Evolutionary conservation across 2,329 filamentous ascomycete genomes (phyloP).

Genomic region (Aspergillus aculeatinus): DNA sequence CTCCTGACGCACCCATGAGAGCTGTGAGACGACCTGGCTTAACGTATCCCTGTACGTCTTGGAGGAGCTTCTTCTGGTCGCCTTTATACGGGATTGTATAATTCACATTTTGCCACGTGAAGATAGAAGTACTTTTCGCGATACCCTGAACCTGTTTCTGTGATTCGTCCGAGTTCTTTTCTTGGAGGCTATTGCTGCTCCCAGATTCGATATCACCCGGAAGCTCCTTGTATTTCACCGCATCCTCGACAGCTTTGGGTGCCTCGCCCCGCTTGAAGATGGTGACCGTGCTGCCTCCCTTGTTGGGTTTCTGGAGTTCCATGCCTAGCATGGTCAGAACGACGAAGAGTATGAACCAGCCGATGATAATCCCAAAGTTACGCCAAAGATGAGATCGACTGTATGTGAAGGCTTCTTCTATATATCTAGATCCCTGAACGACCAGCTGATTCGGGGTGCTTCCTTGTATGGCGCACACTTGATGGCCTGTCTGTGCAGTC

Average conservation of each 20-base stretch:
- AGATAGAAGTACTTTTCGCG: slow-evolving; percentile 65
- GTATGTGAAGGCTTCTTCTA: slow-evolving; percentile 56
- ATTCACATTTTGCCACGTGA: slow-evolving; percentile 84
- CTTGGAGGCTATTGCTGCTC: slow-evolving; percentile 22
- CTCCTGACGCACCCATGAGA: slow-evolving; percentile 75
- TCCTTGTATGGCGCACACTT: slow-evolving; percentile 61
- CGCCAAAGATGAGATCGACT: slow-evolving; percentile 61
- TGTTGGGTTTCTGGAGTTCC: slow-evolving; percentile 74
- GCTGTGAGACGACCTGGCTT: slow-evolving; percentile 75
- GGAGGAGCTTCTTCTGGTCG: slow-evolving; percentile 51
- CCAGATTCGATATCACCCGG: slow-evolving; percentile 54
- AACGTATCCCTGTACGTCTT: slow-evolving; percentile 69
- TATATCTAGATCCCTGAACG: slow-evolving; percentile 58
- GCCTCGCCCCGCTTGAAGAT: slow-evolving; percentile 70
- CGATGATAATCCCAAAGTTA: slow-evolving; percentile 78
- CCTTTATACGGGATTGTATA: slow-evolving; percentile 59
- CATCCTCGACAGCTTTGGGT: slow-evolving; percentile 57
- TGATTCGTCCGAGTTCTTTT: slow-evolving; percentile 19
- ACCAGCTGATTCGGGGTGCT: slow-evolving; percentile 52
- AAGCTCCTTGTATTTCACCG: slow-evolving; percentile 50
- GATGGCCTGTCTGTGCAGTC: slow-evolving; percentile 49
- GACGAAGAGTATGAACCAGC: slow-evolving; percentile 73
- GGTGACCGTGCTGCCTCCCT: slow-evolving; percentile 76
- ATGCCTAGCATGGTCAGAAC: slow-evolving; percentile 73
- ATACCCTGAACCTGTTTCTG: slow-evolving; percentile 48